phyloP scores from a whole-genome alignment of 2,329 filamentous ascomycete genomes.

The Exophiala calicioides region DNA sequence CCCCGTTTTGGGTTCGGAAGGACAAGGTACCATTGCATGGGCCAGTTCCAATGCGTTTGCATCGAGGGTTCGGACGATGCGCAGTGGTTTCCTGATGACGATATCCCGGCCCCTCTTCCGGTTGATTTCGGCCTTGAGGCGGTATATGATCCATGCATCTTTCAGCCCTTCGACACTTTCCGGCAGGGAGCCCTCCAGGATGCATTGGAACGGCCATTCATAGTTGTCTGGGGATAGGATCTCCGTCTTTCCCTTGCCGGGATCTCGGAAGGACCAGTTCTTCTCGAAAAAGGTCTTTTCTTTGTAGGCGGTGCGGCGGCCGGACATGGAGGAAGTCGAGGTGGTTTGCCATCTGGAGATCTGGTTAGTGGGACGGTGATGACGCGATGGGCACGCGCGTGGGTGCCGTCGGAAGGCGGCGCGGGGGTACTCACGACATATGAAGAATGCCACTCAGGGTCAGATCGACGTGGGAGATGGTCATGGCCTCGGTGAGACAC shows the following conservation, averaged over 20 bases:
- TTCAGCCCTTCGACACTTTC: slow-evolving; percentile 90
- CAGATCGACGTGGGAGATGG: slow-evolving; percentile 71
- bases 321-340: slow-evolving; percentile 35
- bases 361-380: slow-evolving; percentile 17
- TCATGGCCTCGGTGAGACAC: slow-evolving; percentile 68
- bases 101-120: slow-evolving; percentile 89
- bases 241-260: slow-evolving; percentile 51
- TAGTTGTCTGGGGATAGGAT: slow-evolving; percentile 73
- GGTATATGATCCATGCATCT: slow-evolving; percentile 85
- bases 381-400: slow-evolving; percentile 21
- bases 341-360: slow-evolving; percentile 27
- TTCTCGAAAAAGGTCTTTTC: slow-evolving; percentile 64
- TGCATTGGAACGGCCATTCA: slow-evolving; percentile 76
- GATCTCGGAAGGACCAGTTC: slow-evolving; percentile 68
- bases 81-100: slow-evolving; percentile 73
- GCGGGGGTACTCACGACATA: slow-evolving; percentile 59
- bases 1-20: neutral
- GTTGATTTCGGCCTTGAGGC: slow-evolving; percentile 85
- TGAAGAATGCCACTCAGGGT: slow-evolving; percentile 70
- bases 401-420: slow-evolving; percentile 8
- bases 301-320: slow-evolving; percentile 31
- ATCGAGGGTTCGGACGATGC: slow-evolving; percentile 75
- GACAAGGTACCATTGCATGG: slow-evolving; percentile 70
- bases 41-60: slow-evolving; percentile 74
- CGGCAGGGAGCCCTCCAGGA: slow-evolving; percentile 67